These are phyloP conservation scores for Clathrus columnatus DNA, from an alignment of 768 basidiomycete species.

Conservation along the genomic window DNA sequence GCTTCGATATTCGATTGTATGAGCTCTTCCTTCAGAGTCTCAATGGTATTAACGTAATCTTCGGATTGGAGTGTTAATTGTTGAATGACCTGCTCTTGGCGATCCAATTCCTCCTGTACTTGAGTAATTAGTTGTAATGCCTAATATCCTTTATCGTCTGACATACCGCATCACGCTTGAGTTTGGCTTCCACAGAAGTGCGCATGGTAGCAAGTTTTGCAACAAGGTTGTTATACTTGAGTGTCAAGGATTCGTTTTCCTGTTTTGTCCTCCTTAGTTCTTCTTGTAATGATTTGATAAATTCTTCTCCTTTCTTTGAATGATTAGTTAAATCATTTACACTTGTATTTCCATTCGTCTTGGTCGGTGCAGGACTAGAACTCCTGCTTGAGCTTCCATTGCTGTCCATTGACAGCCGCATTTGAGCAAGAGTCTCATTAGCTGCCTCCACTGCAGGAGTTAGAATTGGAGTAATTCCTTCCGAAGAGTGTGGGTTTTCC, in stretches of 20 bases:
- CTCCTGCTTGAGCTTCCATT: background rate
- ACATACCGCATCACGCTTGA: constrained; percentile 93
- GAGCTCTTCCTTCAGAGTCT: constrained; percentile 76
- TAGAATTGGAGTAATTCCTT: background rate
- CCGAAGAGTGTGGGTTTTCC: background rate
- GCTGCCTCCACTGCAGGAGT: constrained; percentile 12
- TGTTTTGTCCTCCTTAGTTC: constrained; percentile 69
- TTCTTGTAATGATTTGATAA: constrained; percentile 51
- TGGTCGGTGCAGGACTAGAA: background rate
- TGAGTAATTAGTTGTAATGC: constrained; percentile 16
- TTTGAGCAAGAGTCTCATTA: constrained; percentile 12
- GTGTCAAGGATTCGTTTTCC: constrained; percentile 81
- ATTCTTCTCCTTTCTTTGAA: constrained; percentile 26
- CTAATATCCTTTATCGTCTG: too few relatives aligned
- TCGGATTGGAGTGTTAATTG: constrained; percentile 72
- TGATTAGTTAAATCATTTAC: background rate
- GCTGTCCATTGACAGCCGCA: constrained; percentile 15
- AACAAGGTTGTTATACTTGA: constrained; percentile 80
- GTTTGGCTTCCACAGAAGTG: constrained; percentile 84
- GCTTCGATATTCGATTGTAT: constrained; percentile 67
- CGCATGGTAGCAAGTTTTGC: constrained; percentile 90
- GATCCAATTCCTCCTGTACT: constrained; percentile 94
- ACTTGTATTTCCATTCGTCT: background rate
- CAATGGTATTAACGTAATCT: constrained; percentile 58
- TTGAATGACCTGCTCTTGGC: constrained; percentile 77